Conservation (phyloP, 2,329 filamentous ascomycete species). For the Pseudocercospora ulei region DNA sequence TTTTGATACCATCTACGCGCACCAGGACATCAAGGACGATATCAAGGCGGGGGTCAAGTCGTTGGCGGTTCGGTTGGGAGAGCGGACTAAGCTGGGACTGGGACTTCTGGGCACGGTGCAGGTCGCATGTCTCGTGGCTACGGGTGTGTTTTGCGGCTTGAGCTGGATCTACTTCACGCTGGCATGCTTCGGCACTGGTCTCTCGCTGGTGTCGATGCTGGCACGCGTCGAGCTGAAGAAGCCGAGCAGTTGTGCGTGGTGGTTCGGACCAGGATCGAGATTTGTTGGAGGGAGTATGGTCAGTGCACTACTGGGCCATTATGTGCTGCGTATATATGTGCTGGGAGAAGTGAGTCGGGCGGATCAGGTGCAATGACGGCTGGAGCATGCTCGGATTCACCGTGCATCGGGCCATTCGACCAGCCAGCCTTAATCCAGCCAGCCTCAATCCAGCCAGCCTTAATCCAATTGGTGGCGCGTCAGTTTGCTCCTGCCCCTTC, state of each 20-base stretch:
- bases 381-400: no score
- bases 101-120: conserved; percentile 14
- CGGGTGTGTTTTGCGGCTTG: conserved; percentile 9
- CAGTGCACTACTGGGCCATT: conserved; percentile 12
- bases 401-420: no score
- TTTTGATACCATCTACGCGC: conserved; percentile 16
- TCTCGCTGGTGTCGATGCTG: conserved; percentile 14
- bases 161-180: conserved; percentile 9
- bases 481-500: no score
- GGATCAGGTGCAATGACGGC: no score
- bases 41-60: conserved; percentile 18
- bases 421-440: no score
- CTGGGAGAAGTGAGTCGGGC: no score
- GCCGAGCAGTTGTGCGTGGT: conserved; percentile 16
- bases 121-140: conserved; percentile 11
- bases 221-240: conserved; percentile 8
- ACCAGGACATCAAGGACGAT: conserved; percentile 18
- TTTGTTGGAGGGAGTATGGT: conserved; percentile 15
- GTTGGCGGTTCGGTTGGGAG: conserved; percentile 13
- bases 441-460: no score
- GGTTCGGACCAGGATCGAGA: conserved; percentile 16
- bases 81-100: conserved; percentile 10
- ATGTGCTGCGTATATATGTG: conserved; percentile 7
- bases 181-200: conserved; percentile 11
- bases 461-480: no score